Base-by-base conservation (phyloP, 2,329 filamentous ascomycete genomes). In the Epichloe sylvatica region DNA sequence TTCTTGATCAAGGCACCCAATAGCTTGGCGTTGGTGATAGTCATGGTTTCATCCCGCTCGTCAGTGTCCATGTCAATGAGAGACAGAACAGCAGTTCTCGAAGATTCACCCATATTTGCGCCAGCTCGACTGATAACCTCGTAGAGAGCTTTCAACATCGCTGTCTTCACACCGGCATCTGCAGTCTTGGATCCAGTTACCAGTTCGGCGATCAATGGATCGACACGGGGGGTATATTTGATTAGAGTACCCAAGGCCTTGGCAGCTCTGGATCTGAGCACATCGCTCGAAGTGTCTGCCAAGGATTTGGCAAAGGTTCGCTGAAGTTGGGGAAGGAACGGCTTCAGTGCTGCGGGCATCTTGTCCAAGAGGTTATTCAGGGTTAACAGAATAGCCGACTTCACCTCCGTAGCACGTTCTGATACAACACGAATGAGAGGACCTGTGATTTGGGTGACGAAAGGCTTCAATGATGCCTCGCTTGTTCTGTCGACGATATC, bases 361-460 rank as follows among this genome's bases (percentile, higher is more conserved):
- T 97, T 98, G 68, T 95, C 89, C 37, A 98, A 74, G 33, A 98
- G 72, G 58, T 94, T 95, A 71, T 96, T 97, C 56, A 98, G 78
- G 0, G 92, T 95, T 49, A 94, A 77, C 53, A 98, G 74, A 64
- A 98, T 95, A 40, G 92, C 92, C 53, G 87, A 84, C 70, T 95
- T 97, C 67, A 98, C 89, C 47, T 98, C 94, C 2, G 89, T 89
- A 3, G 92, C 95, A 54, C 91, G 82, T 66, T 98, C 92, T 5
- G 92, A 96, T 17, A 98, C 90, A 21, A 97, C 91, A 77, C 92
- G 86, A 66, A 98, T 98, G 49, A 98, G 78, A 21, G 94, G 92
- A 63, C 92, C 92, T 5, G 94, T 97, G 58, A 98, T 96, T 62
- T 96, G 90, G 33, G 91, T 96, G 52, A 98, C 92, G 60, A 94